Evolutionary conservation across 345 rosid species (phyloP).

Genomic region (Gossypium mustelinum): DNA sequence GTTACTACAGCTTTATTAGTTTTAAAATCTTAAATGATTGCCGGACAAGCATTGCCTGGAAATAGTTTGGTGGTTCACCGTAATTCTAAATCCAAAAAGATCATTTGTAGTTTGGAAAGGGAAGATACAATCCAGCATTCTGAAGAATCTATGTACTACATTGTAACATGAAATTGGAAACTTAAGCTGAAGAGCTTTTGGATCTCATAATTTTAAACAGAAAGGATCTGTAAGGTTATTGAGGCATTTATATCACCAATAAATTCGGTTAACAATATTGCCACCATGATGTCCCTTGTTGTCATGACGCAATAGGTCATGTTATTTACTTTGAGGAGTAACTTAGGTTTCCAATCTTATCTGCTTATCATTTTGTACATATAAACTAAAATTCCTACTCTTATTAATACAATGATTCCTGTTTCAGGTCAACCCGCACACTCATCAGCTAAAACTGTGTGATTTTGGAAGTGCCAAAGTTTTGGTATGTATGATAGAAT

Average conservation of each 20-base stretch:
- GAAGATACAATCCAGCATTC: background rate
- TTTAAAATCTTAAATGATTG: background rate
- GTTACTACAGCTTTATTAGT: background rate
- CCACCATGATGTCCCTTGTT: background rate
- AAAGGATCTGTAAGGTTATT: background rate
- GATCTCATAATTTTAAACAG: background rate
- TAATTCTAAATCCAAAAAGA: background rate
- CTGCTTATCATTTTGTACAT: background rate
- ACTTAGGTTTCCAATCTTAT: background rate
- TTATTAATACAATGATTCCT: background rate
- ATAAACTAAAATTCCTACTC: background rate
- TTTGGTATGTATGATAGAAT: conserved; percentile 49
- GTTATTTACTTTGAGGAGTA: background rate
- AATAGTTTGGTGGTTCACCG: background rate
- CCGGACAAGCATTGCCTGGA: background rate
- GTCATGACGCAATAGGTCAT: background rate
- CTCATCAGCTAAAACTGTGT: conserved; percentile 90
- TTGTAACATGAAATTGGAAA: background rate
- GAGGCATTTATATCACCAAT: background rate
- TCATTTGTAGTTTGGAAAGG: background rate
- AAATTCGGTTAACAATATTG: background rate
- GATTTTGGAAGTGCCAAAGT: conserved; percentile 99
- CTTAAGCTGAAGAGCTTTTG: background rate
- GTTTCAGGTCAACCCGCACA: conserved; percentile 86
- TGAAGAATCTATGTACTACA: background rate